phyloP scores from a whole-genome alignment of 225 moss, liverwort and hornwort genomes.

The Bryum argenteum region DNA sequence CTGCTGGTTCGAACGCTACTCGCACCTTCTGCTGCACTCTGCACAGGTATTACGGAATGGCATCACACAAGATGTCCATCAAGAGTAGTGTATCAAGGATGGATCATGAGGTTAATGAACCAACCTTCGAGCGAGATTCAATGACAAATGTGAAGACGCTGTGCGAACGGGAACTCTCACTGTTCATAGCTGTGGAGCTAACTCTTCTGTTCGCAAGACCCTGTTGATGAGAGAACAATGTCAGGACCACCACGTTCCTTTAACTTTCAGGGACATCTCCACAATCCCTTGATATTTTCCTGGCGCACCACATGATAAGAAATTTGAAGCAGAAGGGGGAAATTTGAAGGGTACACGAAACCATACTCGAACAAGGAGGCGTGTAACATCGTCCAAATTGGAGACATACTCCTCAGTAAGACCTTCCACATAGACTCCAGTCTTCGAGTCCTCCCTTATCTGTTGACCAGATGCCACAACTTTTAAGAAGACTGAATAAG shows the following conservation, averaged over 20 bases:
- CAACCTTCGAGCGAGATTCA: slow-evolving; percentile 82
- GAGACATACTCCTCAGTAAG: slow-evolving; percentile 89
- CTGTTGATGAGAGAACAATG: slow-evolving; percentile 24
- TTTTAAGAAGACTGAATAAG: no score
- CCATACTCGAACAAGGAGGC: slow-evolving; percentile 79
- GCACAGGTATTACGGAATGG: background rate
- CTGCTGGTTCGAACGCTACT: slow-evolving; percentile 81
- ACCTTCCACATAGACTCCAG: slow-evolving; percentile 86
- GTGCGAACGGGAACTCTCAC: slow-evolving; percentile 91
- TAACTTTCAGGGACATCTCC: no score
- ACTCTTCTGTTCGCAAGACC: slow-evolving; percentile 82
- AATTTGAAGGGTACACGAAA: background rate
- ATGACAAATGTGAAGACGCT: slow-evolving; percentile 94
- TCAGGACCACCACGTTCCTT: no score
- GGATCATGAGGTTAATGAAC: background rate
- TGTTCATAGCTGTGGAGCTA: slow-evolving; percentile 84
- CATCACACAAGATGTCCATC: no score
- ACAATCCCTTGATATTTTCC: no score
- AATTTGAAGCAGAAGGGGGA: background rate
- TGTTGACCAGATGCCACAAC: slow-evolving; percentile 15
- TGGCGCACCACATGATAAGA: background rate
- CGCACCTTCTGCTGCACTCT: slow-evolving; percentile 76
- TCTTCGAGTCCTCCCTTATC: slow-evolving; percentile 91
- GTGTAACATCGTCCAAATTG: slow-evolving; percentile 73
- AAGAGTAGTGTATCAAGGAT: background rate